Base-by-base conservation (phyloP, 495 filamentous ascomycete species). In the Podospora sp. region DNA sequence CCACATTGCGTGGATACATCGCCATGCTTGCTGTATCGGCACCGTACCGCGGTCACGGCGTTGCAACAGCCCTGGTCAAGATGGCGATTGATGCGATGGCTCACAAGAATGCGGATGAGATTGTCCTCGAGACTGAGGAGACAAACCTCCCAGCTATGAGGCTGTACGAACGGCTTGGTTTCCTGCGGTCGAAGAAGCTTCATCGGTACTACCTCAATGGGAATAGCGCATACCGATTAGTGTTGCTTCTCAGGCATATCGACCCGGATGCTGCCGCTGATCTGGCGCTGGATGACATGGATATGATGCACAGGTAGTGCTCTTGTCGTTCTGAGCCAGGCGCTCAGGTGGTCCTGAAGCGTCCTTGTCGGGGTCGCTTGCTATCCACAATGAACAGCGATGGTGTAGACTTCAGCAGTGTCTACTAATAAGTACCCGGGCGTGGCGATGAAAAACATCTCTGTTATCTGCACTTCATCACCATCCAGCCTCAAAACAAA, bases 201-300 rank as follows among this genome's bases (percentile, higher is more conserved):
- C 94, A 98, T 75, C 86, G 96, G 53, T 99, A 99, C 74, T 99
- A 99, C 72, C 78, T 99, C 55, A 98, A 97, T 73, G 96, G 96
- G 11, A 98, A 93, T 76, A 95, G 92, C 52, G 96, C 96, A 1
- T 98, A 93, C 77, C 83, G 96, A 46, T 80, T 99, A 14, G 86
- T 97, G 22, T 78, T 99, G 53, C 90, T 93, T 64, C 79, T 99
- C 61, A 96, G 91, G 77, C 60, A 74, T 4, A 62, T 75, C n/a
- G 78, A 79, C 12, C 66, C 71, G 9, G 80, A 81, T 57, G 56
- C 61, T 6, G 68, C 67, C 8, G 60, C 63, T 21, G 71, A 76
- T 16, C 51, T 68, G 20, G 64, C 66, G 0, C 65, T 79, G 62
- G 75, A 74, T 14, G 68, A 73, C 8, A 58, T 49, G 26, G 67